Percentiles rank a stretch among this genome's conserved stretches.
These are phyloP conservation scores for Moesziomyces sp. DNA, from an alignment of 1,284 basidiomycete genomes.

Conservation along the genomic window DNA sequence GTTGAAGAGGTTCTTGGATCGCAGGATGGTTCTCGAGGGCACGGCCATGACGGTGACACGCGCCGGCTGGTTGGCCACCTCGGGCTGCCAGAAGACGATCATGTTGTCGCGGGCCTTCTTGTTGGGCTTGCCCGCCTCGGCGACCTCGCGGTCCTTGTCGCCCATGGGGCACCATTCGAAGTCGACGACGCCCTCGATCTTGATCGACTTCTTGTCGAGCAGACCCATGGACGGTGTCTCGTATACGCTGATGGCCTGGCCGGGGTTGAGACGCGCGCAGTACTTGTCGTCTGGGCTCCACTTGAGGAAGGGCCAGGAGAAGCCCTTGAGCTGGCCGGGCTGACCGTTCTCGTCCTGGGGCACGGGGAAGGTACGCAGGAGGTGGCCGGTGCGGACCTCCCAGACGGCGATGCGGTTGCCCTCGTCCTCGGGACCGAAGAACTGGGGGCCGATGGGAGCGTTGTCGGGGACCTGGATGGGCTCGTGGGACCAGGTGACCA, in stretches of 20 bases:
- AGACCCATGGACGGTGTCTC: conserved; percentile 94
- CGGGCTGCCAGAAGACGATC: conserved; percentile 97
- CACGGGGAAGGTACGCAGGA: conserved; percentile 90
- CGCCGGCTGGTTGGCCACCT: conserved; percentile 93
- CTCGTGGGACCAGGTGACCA: conserved; percentile 98
- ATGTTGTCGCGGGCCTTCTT: conserved; percentile 83
- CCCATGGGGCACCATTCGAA: conserved; percentile 98
- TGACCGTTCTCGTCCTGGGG: conserved; percentile 65
- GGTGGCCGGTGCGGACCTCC: conserved; percentile 92
- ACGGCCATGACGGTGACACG: conserved; percentile 91
- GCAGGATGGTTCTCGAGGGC: conserved; percentile 83
- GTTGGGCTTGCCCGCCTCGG: conserved; percentile 65
- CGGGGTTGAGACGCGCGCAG: conserved; percentile 87
- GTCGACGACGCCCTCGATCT: conserved; percentile 97
- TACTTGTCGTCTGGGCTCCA: conserved; percentile 98
- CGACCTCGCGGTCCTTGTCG: conserved; percentile 78
- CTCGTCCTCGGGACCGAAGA: conserved; percentile 93
- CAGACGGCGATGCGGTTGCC: conserved; percentile 97
- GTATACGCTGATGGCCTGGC: conserved; percentile 94
- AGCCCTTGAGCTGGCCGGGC: conserved; percentile 73
- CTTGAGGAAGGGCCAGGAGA: conserved; percentile 91
- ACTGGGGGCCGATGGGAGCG: conserved; percentile 72
- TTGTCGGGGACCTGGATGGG: conserved; percentile 88
- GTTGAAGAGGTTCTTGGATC: conserved; percentile 98
- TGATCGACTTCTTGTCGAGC: conserved; percentile 95